Evolutionary conservation across 129 eudicot species (phyloP).

Genomic region (Smallanthus sonchifolius): DNA sequence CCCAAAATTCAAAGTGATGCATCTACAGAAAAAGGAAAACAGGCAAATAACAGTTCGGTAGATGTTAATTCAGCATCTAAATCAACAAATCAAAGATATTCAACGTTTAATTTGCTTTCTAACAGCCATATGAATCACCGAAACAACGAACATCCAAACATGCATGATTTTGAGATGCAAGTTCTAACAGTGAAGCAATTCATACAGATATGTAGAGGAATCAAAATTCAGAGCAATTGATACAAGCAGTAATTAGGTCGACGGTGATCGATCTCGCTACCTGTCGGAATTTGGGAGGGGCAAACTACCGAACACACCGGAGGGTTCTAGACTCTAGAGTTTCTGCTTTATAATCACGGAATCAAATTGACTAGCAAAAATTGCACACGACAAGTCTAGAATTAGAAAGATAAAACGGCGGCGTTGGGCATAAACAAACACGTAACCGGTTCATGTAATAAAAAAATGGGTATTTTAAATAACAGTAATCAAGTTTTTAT

Average conservation of each 20-base stretch:
- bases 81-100: not conserved
- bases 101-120: not conserved
- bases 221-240: not conserved
- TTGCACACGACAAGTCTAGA: not conserved
- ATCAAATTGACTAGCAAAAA: not conserved
- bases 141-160: not conserved
- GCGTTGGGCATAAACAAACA: too few species aligned
- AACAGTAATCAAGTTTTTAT: too few species aligned
- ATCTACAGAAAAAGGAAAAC: not conserved
- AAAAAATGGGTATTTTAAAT: too few species aligned
- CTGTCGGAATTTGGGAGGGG: constrained; percentile 4
- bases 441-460: too few species aligned
- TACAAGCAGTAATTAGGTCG: not conserved
- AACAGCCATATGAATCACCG: not conserved
- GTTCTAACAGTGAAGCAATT: not conserved
- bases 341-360: not conserved
- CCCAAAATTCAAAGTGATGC: not conserved
- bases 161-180: constrained; percentile 4
- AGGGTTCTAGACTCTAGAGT: not conserved
- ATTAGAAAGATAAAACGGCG: too few species aligned
- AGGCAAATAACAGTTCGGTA: not conserved
- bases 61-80: not conserved
- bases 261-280: not conserved
- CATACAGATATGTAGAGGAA: not conserved
- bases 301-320: not conserved